phyloP scores from a whole-genome alignment of 2,329 filamentous ascomycete genomes.

The Talaromyces sp. region DNA sequence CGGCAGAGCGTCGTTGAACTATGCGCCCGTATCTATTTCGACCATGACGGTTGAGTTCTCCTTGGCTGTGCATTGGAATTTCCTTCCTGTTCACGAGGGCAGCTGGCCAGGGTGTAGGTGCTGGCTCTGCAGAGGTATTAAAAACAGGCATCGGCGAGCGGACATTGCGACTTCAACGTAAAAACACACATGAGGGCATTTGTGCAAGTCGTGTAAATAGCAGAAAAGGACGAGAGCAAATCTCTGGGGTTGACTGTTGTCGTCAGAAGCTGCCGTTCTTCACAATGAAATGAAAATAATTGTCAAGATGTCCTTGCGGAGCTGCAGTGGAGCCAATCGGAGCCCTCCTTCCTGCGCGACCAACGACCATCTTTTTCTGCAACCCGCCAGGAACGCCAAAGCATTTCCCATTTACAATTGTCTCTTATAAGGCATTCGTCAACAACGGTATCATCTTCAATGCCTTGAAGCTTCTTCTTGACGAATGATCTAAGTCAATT shows the following conservation, averaged over 20 bases:
- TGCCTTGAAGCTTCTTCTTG: background rate
- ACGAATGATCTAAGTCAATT: background rate
- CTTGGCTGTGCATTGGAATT: conserved; percentile 3
- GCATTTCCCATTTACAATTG: background rate
- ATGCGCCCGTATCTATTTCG: background rate
- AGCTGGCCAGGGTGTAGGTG: conserved; percentile 40
- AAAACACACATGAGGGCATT: conserved; percentile 22
- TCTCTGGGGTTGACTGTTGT: background rate
- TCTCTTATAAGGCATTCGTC: background rate
- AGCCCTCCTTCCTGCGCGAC: conserved; percentile 23
- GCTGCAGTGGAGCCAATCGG: conserved; percentile 34
- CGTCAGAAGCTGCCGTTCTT: background rate
- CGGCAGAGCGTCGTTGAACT: conserved; percentile 22
- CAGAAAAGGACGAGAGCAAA: background rate
- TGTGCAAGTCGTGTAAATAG: conserved; percentile 15
- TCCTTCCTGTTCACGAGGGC: conserved; percentile 14
- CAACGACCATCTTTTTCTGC: conserved; percentile 32
- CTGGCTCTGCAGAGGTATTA: conserved; percentile 50
- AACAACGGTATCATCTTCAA: background rate
- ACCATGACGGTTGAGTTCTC: background rate
- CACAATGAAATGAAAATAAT: background rate
- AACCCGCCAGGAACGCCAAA: conserved; percentile 1
- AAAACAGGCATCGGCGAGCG: conserved; percentile 60
- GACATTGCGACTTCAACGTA: conserved; percentile 52
- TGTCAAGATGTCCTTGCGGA: conserved; percentile 23